Conservation (phyloP, 2,329 filamentous ascomycete species). For the Paraconiothyrium brasiliense region DNA sequence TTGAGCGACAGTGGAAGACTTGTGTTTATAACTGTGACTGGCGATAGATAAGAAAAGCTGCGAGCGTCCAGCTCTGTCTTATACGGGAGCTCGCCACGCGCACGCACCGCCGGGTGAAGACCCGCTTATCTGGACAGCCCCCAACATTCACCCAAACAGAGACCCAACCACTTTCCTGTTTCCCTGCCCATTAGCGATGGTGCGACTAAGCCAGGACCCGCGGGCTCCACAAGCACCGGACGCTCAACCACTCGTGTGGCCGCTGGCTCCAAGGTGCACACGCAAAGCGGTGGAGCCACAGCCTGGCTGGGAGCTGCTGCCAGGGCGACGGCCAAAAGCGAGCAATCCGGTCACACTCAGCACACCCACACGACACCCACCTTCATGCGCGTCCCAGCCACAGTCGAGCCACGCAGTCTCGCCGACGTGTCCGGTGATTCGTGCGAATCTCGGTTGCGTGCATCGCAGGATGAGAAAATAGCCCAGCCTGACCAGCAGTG, state of each 20-base stretch:
- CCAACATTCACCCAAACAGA: conserved; percentile 15
- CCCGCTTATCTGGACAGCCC: conserved; percentile 11
- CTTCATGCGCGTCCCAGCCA: conserved; percentile 1
- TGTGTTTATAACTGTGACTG: conserved; percentile 2
- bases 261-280: conserved; percentile 2
- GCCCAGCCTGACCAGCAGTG: background rate
- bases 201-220: conserved; percentile 11
- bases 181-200: conserved; percentile 6
- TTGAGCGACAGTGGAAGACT: conserved; percentile 5
- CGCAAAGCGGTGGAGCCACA: conserved; percentile 14
- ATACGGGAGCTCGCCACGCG: conserved; percentile 14
- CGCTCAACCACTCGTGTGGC: conserved; percentile 2
- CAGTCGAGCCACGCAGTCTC: background rate
- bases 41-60: conserved; percentile 10
- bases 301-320: conserved; percentile 4
- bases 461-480: conserved; percentile 6
- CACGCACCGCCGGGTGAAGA: conserved; percentile 2
- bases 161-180: conserved; percentile 14
- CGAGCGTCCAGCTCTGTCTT: conserved; percentile 9
- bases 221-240: conserved; percentile 1
- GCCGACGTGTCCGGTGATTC: conserved; percentile 5
- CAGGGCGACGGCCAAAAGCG: conserved; percentile 14
- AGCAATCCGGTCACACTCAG: conserved; percentile 1
- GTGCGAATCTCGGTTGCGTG: background rate
- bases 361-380: conserved; percentile 13